Conservation (phyloP, 495 filamentous ascomycete species). For the Xylaria bambusicola region DNA sequence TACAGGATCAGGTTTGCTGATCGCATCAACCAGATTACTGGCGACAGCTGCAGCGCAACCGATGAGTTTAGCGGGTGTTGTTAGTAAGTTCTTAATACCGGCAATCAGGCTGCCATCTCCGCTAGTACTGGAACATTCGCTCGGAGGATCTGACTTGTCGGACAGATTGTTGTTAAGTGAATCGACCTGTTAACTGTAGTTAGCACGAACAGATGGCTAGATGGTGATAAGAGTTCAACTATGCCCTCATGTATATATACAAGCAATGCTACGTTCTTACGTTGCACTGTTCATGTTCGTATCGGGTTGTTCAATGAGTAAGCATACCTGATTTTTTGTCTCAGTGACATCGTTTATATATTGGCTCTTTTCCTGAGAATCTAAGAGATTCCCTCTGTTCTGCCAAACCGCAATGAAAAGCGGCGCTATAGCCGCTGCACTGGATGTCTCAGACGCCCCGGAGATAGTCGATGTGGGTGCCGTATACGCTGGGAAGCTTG, state of each 20-base stretch:
- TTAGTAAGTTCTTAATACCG: neutral
- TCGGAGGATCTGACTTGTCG: conserved; percentile 3
- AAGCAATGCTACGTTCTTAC: too few relatives aligned
- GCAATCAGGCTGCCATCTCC: neutral
- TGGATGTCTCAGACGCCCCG: neutral
- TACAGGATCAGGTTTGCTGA: neutral
- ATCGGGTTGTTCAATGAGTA: too few relatives aligned
- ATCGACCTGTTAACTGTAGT: too few relatives aligned
- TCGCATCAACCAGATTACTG: neutral
- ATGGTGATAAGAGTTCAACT: too few relatives aligned
- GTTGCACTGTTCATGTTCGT: too few relatives aligned
- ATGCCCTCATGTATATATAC: too few relatives aligned
- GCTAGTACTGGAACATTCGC: conserved; percentile 1
- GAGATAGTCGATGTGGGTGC: neutral
- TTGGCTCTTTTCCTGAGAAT: neutral
- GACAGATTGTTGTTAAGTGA: neutral
- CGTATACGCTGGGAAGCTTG: neutral
- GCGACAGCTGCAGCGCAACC: neutral
- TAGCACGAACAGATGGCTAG: too few relatives aligned
- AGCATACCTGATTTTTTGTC: neutral
- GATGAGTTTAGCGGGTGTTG: neutral
- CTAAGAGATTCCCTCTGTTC: neutral
- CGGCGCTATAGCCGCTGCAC: neutral
- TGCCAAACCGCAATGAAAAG: neutral
- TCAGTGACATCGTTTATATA: neutral